phyloP scores from a whole-genome alignment of 306 rosid species.

The barrel medic (Medicago truncatula) region MtrunA17r5.0-ANR NC_053042.1:50123501-50124000 shows the following conservation, averaged over 20 bases:
- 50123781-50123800: too few species aligned
- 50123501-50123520: too few species aligned
- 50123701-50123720: conserved; percentile 47
- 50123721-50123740: conserved; percentile 40
- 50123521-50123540: neutral
- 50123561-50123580: conserved; percentile 47
- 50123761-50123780: neutral
- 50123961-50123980: conserved; percentile 36
- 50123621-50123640: conserved; percentile 54
- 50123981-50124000: conserved; percentile 12
- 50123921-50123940: conserved; percentile 35
- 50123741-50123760: conserved; percentile 5
- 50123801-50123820: neutral
- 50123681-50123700: conserved; percentile 42
- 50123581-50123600: conserved; percentile 52
- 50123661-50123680: conserved; percentile 5
- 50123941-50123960: conserved; percentile 45
- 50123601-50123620: too few species aligned
- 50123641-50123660: conserved; percentile 41
- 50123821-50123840: neutral
- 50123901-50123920: conserved; percentile 49
- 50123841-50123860: neutral
- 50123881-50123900: conserved; percentile 57
- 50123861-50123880: neutral
- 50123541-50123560: neutral